A percentile compares a stretch with the other conserved stretches of the same genome.
Evolutionary conservation across 768 basidiomycete species (phyloP).

Genomic region (Suillus cothurnatus): DNA sequence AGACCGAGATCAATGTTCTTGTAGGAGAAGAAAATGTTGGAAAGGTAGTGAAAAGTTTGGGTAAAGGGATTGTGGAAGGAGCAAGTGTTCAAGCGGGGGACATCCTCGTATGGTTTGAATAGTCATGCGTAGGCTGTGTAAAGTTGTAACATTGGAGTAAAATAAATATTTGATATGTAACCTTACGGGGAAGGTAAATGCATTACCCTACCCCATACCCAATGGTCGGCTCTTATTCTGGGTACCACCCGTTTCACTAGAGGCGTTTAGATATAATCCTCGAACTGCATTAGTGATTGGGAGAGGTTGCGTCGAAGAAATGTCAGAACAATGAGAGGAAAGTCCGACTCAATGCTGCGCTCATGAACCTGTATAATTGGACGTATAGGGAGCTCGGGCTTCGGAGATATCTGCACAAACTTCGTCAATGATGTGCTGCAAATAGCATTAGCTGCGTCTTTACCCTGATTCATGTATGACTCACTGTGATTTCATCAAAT

Average conservation of each 20-base stretch:
- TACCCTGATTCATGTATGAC: constrained; percentile 18
- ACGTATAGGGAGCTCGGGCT: background rate
- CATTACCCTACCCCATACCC: background rate
- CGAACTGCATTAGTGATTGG: too few species aligned
- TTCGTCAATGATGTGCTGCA: constrained; percentile 93
- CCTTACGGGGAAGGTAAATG: background rate
- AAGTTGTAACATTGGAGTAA: background rate
- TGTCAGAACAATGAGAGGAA: constrained; percentile 91
- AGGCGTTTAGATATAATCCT: too few species aligned
- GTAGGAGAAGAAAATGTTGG: constrained; percentile 50
- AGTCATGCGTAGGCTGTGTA: background rate
- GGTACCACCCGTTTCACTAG: too few species aligned
- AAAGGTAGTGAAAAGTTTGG: constrained; percentile 42
- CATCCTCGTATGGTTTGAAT: constrained; percentile 37
- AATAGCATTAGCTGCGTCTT: constrained; percentile 6
- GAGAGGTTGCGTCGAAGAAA: constrained; percentile 53
- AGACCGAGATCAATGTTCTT: constrained; percentile 56
- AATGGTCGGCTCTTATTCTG: too few species aligned
- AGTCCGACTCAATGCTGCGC: constrained; percentile 96
- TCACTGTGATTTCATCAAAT: constrained; percentile 91
- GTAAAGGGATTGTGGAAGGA: constrained; percentile 45
- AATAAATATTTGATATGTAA: background rate
- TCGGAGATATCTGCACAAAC: constrained; percentile 38
- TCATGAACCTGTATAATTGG: constrained; percentile 73
- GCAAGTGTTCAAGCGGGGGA: constrained; percentile 50